phyloP scores from a whole-genome alignment of 2,329 filamentous ascomycete species.

The Fusarium azukiicola region DNA sequence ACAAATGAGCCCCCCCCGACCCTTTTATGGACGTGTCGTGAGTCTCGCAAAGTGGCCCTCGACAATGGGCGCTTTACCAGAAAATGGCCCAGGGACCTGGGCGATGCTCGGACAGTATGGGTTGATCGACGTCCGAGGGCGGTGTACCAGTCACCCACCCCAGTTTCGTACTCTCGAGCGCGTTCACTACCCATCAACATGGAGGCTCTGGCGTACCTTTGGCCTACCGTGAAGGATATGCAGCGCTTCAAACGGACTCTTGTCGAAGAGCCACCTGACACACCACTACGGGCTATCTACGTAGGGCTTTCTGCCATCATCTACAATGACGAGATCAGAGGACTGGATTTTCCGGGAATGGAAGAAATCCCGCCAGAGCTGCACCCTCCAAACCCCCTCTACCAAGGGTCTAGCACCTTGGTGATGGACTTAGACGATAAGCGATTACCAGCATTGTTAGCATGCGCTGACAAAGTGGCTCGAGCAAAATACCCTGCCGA shows the following conservation, averaged over 20 bases:
- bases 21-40: not conserved
- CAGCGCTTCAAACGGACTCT: not conserved
- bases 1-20: not conserved
- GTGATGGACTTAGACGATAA: conserved; percentile 25
- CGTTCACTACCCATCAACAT: not conserved
- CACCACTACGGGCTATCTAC: conserved; percentile 14
- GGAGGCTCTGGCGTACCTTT: not conserved
- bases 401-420: not conserved
- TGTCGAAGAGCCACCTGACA: not conserved
- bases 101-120: not conserved
- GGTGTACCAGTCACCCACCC: not conserved
- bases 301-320: not conserved
- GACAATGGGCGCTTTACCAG: not conserved
- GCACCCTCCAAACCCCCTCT: conserved; percentile 10
- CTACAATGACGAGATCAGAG: not conserved
- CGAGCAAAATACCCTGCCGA: not conserved
- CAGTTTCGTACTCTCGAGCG: not conserved
- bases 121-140: not conserved
- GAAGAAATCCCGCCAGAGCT: not conserved
- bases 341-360: not conserved
- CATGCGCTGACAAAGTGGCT: not conserved
- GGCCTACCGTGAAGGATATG: not conserved
- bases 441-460: conserved; percentile 17
- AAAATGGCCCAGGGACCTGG: not conserved
- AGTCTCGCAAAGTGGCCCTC: conserved; percentile 6